Evolutionary conservation across 75 land plant species (phyloP).

Genomic region (Pinus albicaulis): DNA sequence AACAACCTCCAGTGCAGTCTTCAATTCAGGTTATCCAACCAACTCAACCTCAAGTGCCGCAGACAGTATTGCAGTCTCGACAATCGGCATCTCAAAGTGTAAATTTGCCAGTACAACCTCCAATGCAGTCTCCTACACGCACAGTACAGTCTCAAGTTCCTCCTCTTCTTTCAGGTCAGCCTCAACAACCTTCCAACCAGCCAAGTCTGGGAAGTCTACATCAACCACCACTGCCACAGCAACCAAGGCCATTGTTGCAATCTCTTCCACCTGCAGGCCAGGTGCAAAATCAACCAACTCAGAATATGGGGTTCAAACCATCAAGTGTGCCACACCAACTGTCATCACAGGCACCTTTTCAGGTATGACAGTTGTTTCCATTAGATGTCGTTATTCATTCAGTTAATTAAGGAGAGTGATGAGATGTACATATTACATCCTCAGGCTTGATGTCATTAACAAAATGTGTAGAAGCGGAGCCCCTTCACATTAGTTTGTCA

Average conservation of each 20-base stretch:
- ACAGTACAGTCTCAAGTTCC: constrained; percentile 41
- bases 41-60: constrained; percentile 23
- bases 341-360: constrained; percentile 31
- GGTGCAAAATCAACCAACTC: constrained; percentile 9
- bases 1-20: constrained; percentile 28
- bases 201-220: constrained; percentile 19
- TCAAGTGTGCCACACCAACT: constrained; percentile 3
- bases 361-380: constrained; percentile 26
- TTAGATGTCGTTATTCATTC: too few species aligned
- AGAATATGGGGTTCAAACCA: background rate
- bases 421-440: too few species aligned
- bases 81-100: constrained; percentile 43
- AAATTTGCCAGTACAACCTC: constrained; percentile 23
- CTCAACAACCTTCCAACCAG: constrained; percentile 25
- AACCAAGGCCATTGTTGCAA: constrained; percentile 21
- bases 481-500: too few species aligned
- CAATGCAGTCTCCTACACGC: constrained; percentile 23
- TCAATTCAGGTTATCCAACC: constrained; percentile 29
- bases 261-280: background rate
- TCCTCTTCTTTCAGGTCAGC: constrained; percentile 29
- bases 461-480: too few species aligned
- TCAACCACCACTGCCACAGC: constrained; percentile 49
- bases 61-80: constrained; percentile 15
- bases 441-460: too few species aligned
- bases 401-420: too few species aligned